Conservation (phyloP, 2,329 filamentous ascomycete genomes). For the Didymosphaeria variabile region DNA sequence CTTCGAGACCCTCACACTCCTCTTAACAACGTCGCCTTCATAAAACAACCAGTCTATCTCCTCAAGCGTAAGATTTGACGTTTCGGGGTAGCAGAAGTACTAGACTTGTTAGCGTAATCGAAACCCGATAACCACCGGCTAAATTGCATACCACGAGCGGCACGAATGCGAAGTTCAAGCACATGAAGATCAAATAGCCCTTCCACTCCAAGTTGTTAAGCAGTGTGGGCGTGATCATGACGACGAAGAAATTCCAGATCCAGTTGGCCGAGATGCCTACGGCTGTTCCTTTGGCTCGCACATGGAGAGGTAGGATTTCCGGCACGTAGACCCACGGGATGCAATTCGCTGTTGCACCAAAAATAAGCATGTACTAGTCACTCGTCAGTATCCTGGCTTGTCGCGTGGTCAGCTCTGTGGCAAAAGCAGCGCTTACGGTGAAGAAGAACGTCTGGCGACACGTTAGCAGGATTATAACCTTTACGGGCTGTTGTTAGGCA, state of each 20-base stretch:
- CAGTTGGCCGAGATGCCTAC: conserved; percentile 61
- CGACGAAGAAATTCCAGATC: conserved; percentile 61
- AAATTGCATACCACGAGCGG: conserved; percentile 49
- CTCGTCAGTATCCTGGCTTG: not conserved
- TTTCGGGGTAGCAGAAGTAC: conserved; percentile 56
- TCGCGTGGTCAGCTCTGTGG: not conserved
- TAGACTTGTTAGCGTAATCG: conserved; percentile 14
- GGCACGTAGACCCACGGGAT: conserved; percentile 62
- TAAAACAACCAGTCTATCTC: conserved; percentile 49
- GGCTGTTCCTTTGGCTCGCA: conserved; percentile 60
- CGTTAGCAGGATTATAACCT: conserved; percentile 8
- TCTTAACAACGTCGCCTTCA: conserved; percentile 36
- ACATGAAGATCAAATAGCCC: conserved; percentile 63
- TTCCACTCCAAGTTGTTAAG: conserved; percentile 60
- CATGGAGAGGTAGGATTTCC: conserved; percentile 61
- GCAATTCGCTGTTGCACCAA: conserved; percentile 37
- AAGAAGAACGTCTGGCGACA: conserved; percentile 56
- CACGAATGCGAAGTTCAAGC: conserved; percentile 57
- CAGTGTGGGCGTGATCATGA: conserved; percentile 63
- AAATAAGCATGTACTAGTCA: conserved; percentile 35
- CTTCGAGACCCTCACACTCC: conserved; percentile 35
- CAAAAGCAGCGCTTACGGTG: conserved; percentile 36
- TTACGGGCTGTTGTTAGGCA: not conserved
- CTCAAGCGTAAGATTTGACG: conserved; percentile 46
- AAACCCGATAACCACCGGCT: conserved; percentile 9